Evolutionary conservation across 1,139 yeast genomes (phyloP), one percentile per base, ranked within the genome.

Genomic region (Kurtzmaniella quercitrusa): DNA sequence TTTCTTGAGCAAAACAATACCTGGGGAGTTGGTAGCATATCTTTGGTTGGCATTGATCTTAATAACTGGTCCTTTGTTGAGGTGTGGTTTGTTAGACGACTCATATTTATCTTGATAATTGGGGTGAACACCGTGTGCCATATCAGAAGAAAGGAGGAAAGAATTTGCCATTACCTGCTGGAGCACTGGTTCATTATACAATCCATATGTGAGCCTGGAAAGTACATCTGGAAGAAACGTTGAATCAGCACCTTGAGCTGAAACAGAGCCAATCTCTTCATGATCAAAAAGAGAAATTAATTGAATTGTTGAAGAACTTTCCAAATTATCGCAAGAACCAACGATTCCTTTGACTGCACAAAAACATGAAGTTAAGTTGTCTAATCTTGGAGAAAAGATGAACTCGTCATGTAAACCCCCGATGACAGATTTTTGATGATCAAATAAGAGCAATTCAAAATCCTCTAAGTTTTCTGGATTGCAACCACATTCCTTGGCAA

Each of bases 81-180:
- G 67, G 42, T 76, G 75, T 1, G 98, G 98, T 49, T 81, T 80
- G 62, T 91, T 95, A 48, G 76, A 71, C 14, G 78, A 60, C 60
- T 93, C 98, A 61, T 93, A 87, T 53, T 78, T 78, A 41, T 74
- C 76, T 8, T 78, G 67, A 62, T 91, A 93, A 63, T 93, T 93
- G 47, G 98, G 98, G 60, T 93, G 96, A 33, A 91, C 84, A 23
- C 96, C 98, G 59, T 93, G 98, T 1, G 98, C 96, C 82, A 88
- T 93, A 60, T 93, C 98, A 0, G 96, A 88, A 0, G 98, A 91
- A 41, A 93, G 65, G 53, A 93, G 76, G 63, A 93, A 91, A 1
- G 98, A 88, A 59, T 83, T 85, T 12, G 96, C 78, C 65, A 85
- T 77, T 1, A 88, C 66, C 59, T 84, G 83, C 50, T 78, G 76